Evolutionary conservation across 2,329 filamentous ascomycete species (phyloP), one percentile per base, ranked within the genome.

Genomic region (Nannizziopsis arthrosporioides): DNA sequence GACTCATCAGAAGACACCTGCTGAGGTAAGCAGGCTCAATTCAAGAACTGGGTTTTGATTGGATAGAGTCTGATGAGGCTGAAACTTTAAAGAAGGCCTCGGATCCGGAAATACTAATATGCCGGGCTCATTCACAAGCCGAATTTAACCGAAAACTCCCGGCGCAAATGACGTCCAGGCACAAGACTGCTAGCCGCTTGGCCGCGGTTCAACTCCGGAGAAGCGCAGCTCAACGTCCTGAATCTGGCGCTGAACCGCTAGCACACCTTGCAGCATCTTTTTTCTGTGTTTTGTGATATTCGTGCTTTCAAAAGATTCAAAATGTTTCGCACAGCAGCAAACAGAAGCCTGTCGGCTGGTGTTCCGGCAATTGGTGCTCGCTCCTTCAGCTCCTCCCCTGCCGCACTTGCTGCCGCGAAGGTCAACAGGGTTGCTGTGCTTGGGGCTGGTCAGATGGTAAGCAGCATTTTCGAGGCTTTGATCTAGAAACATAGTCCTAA

Each of bases 391-490:
- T 81, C 80, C 31, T 80, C 77, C 35, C 67, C 79, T 39, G 69
- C 73, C 40, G 73, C 75, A 38, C 62, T 71, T 58, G 79, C 78
- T 54, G 72, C 73, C 52, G 79, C 81, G 48, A 80, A 89, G 61
- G 82, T 98, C 53, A 93, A 89, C 71, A 83, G 78, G 56, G 71
- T 98, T 37, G 92, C 90, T 61, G 90, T 98, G 43, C 76, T 98
- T 61, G 92, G 92, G 56, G 89, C 90, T 46, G 92, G 92, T 22
- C 92, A 96, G 66, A 95, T 96, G 89, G 89, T 94, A 42, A 32
- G 37, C 6, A 42, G 19, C 31, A 3, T 34, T 44, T 19, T 8
- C 6, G 17, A 19, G 31, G 39, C 11, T 30, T 14, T n/a, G 10
- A 27, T 46, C 58, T 48, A 56, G 58, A 36, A 62, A 62, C 63